Evolutionary conservation across 202 grass and related monocot species (phyloP).

Genomic region (Setaria viridis): DNA sequence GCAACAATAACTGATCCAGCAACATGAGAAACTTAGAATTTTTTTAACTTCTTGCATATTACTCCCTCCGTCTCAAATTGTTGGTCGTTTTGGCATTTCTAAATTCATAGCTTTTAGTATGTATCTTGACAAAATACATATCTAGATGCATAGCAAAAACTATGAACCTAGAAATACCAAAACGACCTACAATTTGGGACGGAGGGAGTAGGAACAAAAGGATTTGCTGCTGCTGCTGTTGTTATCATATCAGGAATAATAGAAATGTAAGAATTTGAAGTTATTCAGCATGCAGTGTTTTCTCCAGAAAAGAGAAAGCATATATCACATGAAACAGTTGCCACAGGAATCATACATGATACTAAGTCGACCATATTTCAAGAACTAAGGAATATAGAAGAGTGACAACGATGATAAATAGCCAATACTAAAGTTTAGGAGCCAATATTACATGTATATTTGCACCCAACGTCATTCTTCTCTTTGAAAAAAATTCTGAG

Average conservation of each 20-base stretch:
- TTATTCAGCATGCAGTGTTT: slow-evolving; percentile 17
- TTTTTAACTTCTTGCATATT: slow-evolving; percentile 18
- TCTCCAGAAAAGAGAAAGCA: background rate
- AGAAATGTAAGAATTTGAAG: background rate
- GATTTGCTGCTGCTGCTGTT: background rate
- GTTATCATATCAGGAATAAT: background rate
- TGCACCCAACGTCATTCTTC: background rate
- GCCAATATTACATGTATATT: background rate
- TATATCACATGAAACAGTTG: background rate
- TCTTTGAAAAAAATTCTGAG: slow-evolving; percentile 14
- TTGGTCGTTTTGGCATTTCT: no score
- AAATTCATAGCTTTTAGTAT: no score
- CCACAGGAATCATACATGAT: slow-evolving; percentile 5
- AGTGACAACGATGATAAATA: background rate
- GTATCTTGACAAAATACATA: no score
- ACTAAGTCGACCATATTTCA: slow-evolving; percentile 15
- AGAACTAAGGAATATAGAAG: slow-evolving; percentile 18
- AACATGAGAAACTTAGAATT: slow-evolving; percentile 40
- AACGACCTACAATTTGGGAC: no score
- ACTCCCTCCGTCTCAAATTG: no score
- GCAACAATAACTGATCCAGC: slow-evolving; percentile 1
- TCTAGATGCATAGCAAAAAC: no score
- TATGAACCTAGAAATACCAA: no score
- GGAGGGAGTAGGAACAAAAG: background rate
- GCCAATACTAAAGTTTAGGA: background rate